These are phyloP conservation scores for Physcomitrium patens DNA, from an alignment of 225 moss, liverwort and hornwort species.

Conservation along the genomic window DNA sequence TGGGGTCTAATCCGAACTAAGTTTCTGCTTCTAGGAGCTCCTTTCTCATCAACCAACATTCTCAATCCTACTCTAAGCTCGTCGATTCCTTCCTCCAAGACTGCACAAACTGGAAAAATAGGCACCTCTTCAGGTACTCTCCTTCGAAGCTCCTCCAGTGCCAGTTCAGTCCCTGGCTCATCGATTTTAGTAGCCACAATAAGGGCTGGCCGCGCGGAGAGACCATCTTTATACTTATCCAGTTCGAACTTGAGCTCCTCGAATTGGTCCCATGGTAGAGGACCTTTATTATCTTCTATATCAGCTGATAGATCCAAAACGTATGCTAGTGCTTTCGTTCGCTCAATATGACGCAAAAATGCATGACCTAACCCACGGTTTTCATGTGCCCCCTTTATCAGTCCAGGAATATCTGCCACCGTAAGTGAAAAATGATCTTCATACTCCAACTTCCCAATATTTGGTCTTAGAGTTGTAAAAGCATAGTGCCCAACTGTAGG, in stretches of 20 bases:
- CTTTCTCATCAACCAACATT: slow-evolving; percentile 55
- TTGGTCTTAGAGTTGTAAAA: slow-evolving; percentile 91
- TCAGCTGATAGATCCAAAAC: slow-evolving; percentile 91
- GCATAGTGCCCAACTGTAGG: slow-evolving; percentile 85
- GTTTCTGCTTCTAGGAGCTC: slow-evolving; percentile 4
- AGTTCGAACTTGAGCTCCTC: slow-evolving; percentile 81
- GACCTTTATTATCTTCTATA: slow-evolving; percentile 71
- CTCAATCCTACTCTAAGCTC: slow-evolving; percentile 71
- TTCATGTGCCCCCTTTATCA: slow-evolving; percentile 82
- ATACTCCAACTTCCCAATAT: slow-evolving; percentile 85
- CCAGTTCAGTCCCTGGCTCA: slow-evolving; percentile 70
- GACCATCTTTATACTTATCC: slow-evolving; percentile 74
- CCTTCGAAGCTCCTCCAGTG: slow-evolving; percentile 63
- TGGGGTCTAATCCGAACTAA: slow-evolving; percentile 31
- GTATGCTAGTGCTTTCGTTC: slow-evolving; percentile 85
- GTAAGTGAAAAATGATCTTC: slow-evolving; percentile 83
- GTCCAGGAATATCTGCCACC: slow-evolving; percentile 93
- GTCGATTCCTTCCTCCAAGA: slow-evolving; percentile 83
- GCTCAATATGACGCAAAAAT: slow-evolving; percentile 92
- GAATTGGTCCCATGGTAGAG: slow-evolving; percentile 87
- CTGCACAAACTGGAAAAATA: slow-evolving; percentile 88
- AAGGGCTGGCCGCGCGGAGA: slow-evolving; percentile 75
- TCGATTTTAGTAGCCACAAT: slow-evolving; percentile 93
- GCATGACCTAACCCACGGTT: slow-evolving; percentile 92
- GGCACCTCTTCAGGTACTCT: slow-evolving; percentile 63